A percentile compares a stretch with the other conserved stretches of the same genome.
Evolutionary conservation across 129 eudicot species (phyloP).

Genomic region (Logfia minima): DNA sequence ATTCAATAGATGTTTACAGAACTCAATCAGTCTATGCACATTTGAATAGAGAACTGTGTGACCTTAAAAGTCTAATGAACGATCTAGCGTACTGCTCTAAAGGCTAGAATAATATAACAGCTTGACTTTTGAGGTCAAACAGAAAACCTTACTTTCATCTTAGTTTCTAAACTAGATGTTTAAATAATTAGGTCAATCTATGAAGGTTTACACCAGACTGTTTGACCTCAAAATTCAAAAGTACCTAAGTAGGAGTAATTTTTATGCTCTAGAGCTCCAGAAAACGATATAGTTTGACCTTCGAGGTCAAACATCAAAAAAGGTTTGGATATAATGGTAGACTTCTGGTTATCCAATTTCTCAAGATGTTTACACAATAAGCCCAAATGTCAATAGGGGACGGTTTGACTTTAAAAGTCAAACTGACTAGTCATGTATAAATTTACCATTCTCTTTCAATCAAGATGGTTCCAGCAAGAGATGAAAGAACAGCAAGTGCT

Average conservation of each 20-base stretch:
- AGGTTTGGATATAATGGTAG: neutral
- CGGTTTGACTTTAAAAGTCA: constrained; percentile 16
- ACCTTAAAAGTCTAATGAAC: neutral
- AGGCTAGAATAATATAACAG: neutral
- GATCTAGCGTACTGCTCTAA: neutral
- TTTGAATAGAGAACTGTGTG: neutral
- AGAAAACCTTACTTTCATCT: neutral
- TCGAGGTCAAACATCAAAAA: neutral
- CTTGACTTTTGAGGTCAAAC: neutral
- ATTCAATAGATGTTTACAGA: neutral
- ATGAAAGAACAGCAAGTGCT: constrained; percentile 86
- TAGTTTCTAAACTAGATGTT: neutral
- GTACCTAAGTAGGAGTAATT: neutral
- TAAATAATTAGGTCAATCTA: neutral
- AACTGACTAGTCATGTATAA: neutral
- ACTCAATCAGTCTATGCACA: neutral
- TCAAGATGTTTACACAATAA: neutral
- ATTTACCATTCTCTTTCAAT: constrained; percentile 94
- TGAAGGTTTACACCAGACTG: neutral
- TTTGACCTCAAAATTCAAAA: constrained; percentile 18
- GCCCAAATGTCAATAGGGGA: neutral
- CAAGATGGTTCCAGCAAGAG: constrained; percentile 97
- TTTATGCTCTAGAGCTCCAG: neutral
- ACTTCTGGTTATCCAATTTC: neutral
- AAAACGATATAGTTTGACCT: neutral